These are phyloP conservation scores for Colletotrichum agaves DNA, from an alignment of 2,329 filamentous ascomycete species.

Conservation along the genomic window DNA sequence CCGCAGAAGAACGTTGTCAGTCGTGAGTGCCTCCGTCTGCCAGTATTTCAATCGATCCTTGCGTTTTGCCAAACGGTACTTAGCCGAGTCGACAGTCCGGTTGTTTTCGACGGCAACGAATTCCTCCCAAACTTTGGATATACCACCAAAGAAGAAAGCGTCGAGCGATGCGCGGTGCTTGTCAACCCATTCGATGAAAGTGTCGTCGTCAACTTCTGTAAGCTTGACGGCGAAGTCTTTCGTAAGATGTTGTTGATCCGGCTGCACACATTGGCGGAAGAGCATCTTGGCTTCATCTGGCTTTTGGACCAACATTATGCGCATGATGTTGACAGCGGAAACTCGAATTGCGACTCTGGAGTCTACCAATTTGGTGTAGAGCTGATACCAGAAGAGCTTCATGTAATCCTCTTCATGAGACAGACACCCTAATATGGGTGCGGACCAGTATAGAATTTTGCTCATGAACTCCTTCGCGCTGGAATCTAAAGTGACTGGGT, in stretches of 20 bases:
- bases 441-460: conserved; percentile 95
- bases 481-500: conserved; percentile 65
- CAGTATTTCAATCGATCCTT: conserved; percentile 85
- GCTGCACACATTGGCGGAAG: conserved; percentile 75
- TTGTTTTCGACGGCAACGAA: conserved; percentile 87
- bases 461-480: conserved; percentile 80
- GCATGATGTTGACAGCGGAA: conserved; percentile 85
- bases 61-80: conserved; percentile 75
- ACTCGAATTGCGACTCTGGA: conserved; percentile 73
- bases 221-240: conserved; percentile 85
- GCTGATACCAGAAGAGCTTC: conserved; percentile 88
- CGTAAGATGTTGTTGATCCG: conserved; percentile 77
- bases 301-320: conserved; percentile 94
- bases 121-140: conserved; percentile 87
- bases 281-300: conserved; percentile 82
- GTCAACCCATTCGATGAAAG: conserved; percentile 90
- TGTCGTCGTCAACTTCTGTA: conserved; percentile 87
- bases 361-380: conserved; percentile 89
- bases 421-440: conserved; percentile 82
- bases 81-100: conserved; percentile 80
- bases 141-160: conserved; percentile 80
- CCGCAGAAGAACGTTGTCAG: conserved; percentile 78
- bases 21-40: conserved; percentile 74
- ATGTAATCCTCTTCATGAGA: conserved; percentile 84
- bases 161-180: conserved; percentile 83